Evolutionary conservation across 164 flowering plant species (phyloP), one percentile per base, ranked within the genome.

Genomic region (Litsea cubeba): DNA sequence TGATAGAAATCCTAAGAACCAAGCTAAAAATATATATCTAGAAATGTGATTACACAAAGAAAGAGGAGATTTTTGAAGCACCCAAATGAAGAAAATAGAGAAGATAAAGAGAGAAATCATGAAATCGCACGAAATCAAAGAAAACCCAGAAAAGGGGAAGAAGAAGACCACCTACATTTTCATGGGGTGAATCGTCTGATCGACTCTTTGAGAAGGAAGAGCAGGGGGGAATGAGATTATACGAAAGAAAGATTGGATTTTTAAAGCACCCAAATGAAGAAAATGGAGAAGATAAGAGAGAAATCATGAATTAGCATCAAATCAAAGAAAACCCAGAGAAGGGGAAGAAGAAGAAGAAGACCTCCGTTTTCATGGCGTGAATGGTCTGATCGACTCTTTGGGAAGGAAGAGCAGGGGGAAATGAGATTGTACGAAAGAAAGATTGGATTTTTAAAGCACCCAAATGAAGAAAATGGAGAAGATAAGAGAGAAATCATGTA

Each of bases 401-500:
- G 66, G 72, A 65, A 74, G 35, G 76, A 76, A 72, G 71, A 72
- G 32, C 84, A 79, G 50, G 84, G 78, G 15, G 25, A 6, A 60
- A 60, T 60, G 63, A 2, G 11, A 18, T 60, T 60, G 5, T 17
- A n/a, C 40, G 35, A 72, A 35, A 72, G 62, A 50, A 28, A 72
- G 62, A 62, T 10, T 3, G 2, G 26, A 22, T 22, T 25, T 17
- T 6, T 46, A 18, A 46, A n/a, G 46, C 24, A 40, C 15, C 30
- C 46, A 68, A 68, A 46, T 68, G 46, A 68, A 20, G 26, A n/a
- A 40, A 68, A n/a, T 12, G 4, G 7, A 11, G 49, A 8, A 30
- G n/a, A 66, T 17, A 32, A 15, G 7, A 28, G n/a, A 20, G n/a
- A 66, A 30, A 65, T 65, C 32, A 65, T 8, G 62, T 3, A 58